Evolutionary conservation across 495 filamentous ascomycete genomes (phyloP), one percentile per base, ranked within the genome.

Genomic region (Pseudomonodictys pantanalensis): DNA sequence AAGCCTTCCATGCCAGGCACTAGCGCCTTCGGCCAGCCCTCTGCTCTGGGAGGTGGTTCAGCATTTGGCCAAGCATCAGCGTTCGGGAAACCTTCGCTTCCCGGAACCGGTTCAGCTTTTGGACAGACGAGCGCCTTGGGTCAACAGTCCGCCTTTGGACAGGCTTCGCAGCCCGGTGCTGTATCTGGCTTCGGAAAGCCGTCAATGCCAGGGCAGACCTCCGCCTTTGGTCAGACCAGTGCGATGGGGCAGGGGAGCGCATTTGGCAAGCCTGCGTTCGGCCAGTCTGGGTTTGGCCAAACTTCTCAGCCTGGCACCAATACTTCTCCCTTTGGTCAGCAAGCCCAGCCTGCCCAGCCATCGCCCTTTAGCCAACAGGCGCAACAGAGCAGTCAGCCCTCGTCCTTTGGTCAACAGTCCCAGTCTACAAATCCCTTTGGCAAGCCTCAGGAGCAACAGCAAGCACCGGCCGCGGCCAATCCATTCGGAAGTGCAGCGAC

Each of bases 51-150:
- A 23, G 45, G 52, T 20, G 39, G 24, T 9, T 50, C 56, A 23
- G 58, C 46, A 35, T 68, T 68, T 33, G 64, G 63, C 28, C 54
- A 68, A 24, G 55, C 17, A 26, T 45, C 64, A 22, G 56, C 52
- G 12, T 69, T 68, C 54, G 65, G 65, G 1, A 52, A 69, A 30
- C 56, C 67, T 9, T 60, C 60, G n/a, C 33, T 52, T 17, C 52
- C 54, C 5, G 60, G 62, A 22, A 46, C 51, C 10, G 42, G 32
- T 11, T 52, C 66, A 9, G 29, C 56, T 3, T 68, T 68, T 55
- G 61, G 61, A 22, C 50, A 60, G 56, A 24, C 62, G 35, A 25
- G 51, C 48, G 51, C 42, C 24, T 32, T 57, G 33, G 55, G 49
- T 3, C 63, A 57, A 29, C 41, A 52, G n/a, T 35, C 64, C 30